Conservation (phyloP, 2,329 filamentous ascomycete genomes). For the Lasiodiplodia hormozganensis region DNA sequence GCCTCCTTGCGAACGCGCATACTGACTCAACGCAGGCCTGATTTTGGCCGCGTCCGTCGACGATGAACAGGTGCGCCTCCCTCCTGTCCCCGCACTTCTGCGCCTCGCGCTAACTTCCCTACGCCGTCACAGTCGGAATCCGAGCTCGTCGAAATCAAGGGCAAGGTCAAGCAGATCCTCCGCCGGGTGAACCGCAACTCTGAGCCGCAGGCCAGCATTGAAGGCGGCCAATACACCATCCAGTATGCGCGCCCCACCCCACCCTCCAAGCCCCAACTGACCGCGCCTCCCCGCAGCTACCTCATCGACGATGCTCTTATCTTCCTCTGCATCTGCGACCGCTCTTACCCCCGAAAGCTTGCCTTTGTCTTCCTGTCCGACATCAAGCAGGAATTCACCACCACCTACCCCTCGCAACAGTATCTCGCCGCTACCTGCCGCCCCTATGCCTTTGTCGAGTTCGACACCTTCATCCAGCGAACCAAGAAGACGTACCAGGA, state of each 20-base stretch:
- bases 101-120: slow-evolving; percentile 29
- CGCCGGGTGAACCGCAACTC: slow-evolving; percentile 87
- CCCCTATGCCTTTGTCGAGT: slow-evolving; percentile 96
- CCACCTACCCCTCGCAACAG: slow-evolving; percentile 76
- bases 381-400: slow-evolving; percentile 87
- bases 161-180: slow-evolving; percentile 88
- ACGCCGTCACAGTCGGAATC: slow-evolving; percentile 64
- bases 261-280: slow-evolving; percentile 32
- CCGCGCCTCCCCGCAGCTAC: slow-evolving; percentile 65
- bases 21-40: slow-evolving; percentile 67
- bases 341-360: slow-evolving; percentile 94
- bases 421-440: slow-evolving; percentile 77
- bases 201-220: slow-evolving; percentile 90
- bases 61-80: slow-evolving; percentile 71
- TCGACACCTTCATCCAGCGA: slow-evolving; percentile 94
- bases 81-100: background rate
- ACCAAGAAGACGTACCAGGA: slow-evolving; percentile 96
- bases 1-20: background rate
- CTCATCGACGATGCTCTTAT: slow-evolving; percentile 81
- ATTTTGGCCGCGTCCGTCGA: slow-evolving; percentile 95
- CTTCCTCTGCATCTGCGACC: slow-evolving; percentile 93
- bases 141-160: slow-evolving; percentile 81
- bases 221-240: slow-evolving; percentile 80
- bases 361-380: slow-evolving; percentile 98
- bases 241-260: slow-evolving; percentile 66